Conservation (phyloP, 805 yeast genomes). For the Lipomyces mesembrius region DNA sequence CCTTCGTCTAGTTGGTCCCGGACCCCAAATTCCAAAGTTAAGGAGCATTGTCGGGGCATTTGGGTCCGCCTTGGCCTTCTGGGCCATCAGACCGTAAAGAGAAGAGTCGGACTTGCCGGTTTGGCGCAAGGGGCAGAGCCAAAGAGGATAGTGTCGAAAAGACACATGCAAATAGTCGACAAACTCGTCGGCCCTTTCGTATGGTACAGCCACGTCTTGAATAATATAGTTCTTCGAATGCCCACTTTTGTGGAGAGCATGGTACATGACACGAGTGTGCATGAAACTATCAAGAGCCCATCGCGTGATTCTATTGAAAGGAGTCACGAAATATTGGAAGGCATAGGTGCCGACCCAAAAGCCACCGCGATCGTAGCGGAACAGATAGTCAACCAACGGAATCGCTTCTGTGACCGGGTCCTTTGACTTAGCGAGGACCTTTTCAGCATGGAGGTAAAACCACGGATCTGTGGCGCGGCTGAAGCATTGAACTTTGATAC, state of each 20-base stretch:
- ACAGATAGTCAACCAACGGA: conserved; percentile 12
- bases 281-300: conserved; percentile 11
- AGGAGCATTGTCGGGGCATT: conserved; percentile 6
- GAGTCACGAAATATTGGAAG: conserved; percentile 10
- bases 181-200: background rate
- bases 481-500: conserved; percentile 5
- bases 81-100: conserved; percentile 7
- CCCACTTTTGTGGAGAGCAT: conserved; percentile 12
- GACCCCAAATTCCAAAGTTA: conserved; percentile 12
- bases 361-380: conserved; percentile 15
- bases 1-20: conserved; percentile 6
- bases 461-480: conserved; percentile 9
- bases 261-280: conserved; percentile 16
- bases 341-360: conserved; percentile 13
- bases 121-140: conserved; percentile 13
- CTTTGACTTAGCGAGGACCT: conserved; percentile 1
- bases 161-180: conserved; percentile 6
- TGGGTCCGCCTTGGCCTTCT: background rate
- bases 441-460: conserved; percentile 11
- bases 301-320: conserved; percentile 13
- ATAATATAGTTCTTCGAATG: conserved; percentile 4
- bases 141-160: conserved; percentile 11
- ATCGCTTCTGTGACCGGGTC: conserved; percentile 4
- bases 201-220: conserved; percentile 12
- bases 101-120: conserved; percentile 1